Evolutionary conservation across 306 rosid species (phyloP).

Genomic region (Spatholobus suberectus): DNA sequence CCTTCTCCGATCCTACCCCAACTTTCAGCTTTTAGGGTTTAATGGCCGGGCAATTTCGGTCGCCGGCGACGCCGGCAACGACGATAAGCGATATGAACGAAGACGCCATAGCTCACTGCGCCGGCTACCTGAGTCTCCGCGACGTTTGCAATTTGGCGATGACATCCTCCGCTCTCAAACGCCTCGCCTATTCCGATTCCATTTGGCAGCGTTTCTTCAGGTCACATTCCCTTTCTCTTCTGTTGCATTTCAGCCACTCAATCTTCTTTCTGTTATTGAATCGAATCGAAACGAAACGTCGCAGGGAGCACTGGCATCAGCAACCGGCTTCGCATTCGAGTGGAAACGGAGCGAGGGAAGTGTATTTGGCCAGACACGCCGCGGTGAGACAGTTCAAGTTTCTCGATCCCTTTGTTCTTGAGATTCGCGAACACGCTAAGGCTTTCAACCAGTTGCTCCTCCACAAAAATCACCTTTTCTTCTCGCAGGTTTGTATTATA

Average conservation of each 20-base stretch:
- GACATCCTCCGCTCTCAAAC: constrained; percentile 67
- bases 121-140: constrained; percentile 52
- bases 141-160: constrained; percentile 75
- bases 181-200: constrained; percentile 72
- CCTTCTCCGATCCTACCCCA: neutral
- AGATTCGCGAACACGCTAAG: constrained; percentile 11
- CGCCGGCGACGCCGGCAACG: constrained; percentile 32
- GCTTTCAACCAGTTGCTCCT: constrained; percentile 53
- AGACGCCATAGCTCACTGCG: constrained; percentile 70
- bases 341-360: constrained; percentile 52
- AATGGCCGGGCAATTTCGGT: constrained; percentile 47
- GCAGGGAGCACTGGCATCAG: constrained; percentile 63
- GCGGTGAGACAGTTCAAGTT: constrained; percentile 69
- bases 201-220: constrained; percentile 69
- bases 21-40: constrained; percentile 19
- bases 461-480: constrained; percentile 42
- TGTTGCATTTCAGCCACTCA: neutral
- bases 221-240: constrained; percentile 34
- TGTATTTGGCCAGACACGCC: constrained; percentile 57
- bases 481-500: constrained; percentile 50
- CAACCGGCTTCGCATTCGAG: constrained; percentile 36
- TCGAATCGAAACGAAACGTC: neutral
- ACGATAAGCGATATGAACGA: constrained; percentile 57
- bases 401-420: constrained; percentile 51
- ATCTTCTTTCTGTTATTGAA: neutral